These are phyloP conservation scores for Euphrasia confusa DNA, from an alignment of 257 asterid genomes.

Conservation along the genomic window DNA sequence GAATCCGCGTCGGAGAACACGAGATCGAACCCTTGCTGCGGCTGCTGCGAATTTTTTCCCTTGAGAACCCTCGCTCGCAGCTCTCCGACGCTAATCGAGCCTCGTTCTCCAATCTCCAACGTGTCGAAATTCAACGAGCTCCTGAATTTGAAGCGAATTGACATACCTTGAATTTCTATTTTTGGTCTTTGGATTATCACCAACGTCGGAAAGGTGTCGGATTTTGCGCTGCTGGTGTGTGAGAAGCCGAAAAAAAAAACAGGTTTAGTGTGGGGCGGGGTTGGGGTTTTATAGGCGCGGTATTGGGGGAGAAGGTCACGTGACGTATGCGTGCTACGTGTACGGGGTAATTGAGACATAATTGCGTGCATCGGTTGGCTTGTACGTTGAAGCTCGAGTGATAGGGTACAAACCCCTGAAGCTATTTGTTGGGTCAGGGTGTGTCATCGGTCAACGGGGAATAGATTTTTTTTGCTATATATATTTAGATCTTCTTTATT, in stretches of 20 bases:
- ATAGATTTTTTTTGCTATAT: not conserved
- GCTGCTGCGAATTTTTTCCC: conserved; percentile 40
- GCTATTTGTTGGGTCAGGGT: not conserved
- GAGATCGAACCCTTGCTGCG: conserved; percentile 73
- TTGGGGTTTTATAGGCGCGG: conserved; percentile 21
- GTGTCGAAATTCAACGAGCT: conserved; percentile 60
- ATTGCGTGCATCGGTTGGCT: not conserved
- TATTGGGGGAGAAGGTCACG: conserved; percentile 20
- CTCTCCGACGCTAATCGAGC: conserved; percentile 56
- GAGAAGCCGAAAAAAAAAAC: not conserved
- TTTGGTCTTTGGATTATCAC: conserved; percentile 18
- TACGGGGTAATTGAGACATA: not conserved
- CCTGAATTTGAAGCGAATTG: conserved; percentile 79
- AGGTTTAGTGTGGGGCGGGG: not conserved
- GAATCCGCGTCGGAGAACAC: conserved; percentile 62
- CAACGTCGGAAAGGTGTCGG: conserved; percentile 26
- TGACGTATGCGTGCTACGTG: conserved; percentile 28
- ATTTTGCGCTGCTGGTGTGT: conserved; percentile 28
- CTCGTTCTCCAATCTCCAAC: conserved; percentile 53
- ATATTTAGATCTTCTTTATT: too few relatives aligned
- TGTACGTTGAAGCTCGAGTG: not conserved
- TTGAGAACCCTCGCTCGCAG: conserved; percentile 43
- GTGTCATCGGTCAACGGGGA: not conserved
- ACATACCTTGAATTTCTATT: conserved; percentile 35
- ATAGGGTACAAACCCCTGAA: not conserved